Conservation (phyloP, 176 grass and related monocot genomes). For the Thalia dealbata region DNA sequence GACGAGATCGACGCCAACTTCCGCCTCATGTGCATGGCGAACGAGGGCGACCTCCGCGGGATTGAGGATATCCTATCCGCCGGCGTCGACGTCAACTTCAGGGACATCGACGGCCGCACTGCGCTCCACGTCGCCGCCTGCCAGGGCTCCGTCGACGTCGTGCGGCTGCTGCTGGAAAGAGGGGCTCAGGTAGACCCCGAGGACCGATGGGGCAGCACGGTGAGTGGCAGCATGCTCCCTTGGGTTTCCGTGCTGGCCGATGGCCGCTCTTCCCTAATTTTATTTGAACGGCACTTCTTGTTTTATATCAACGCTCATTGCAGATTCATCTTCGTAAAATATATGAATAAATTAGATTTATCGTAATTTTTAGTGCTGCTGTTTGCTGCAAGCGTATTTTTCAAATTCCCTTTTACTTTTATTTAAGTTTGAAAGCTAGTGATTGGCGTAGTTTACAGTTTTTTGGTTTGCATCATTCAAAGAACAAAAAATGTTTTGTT, state of each 20-base stretch:
- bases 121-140: conserved; percentile 80
- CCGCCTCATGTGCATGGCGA: conserved; percentile 80
- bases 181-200: conserved; percentile 52
- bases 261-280: neutral
- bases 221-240: conserved; percentile 11
- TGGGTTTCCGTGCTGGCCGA: neutral
- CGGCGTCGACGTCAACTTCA: conserved; percentile 67
- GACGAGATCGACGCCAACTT: conserved; percentile 36
- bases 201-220: conserved; percentile 94
- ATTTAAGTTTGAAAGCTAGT: neutral
- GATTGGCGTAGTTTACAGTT: neutral
- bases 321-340: too few relatives aligned
- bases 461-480: neutral
- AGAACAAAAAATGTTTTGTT: too few relatives aligned
- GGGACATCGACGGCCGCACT: conserved; percentile 80
- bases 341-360: too few relatives aligned
- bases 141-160: conserved; percentile 54
- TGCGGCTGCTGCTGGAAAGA: conserved; percentile 46
- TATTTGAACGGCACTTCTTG: too few relatives aligned
- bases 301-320: too few relatives aligned
- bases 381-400: neutral
- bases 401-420: neutral
- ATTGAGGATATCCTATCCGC: conserved; percentile 55
- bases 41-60: conserved; percentile 55
- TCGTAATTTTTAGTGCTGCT: neutral